phyloP scores from a whole-genome alignment of 2,329 filamentous ascomycete genomes.

The Aspergillus arachidicola region DNA sequence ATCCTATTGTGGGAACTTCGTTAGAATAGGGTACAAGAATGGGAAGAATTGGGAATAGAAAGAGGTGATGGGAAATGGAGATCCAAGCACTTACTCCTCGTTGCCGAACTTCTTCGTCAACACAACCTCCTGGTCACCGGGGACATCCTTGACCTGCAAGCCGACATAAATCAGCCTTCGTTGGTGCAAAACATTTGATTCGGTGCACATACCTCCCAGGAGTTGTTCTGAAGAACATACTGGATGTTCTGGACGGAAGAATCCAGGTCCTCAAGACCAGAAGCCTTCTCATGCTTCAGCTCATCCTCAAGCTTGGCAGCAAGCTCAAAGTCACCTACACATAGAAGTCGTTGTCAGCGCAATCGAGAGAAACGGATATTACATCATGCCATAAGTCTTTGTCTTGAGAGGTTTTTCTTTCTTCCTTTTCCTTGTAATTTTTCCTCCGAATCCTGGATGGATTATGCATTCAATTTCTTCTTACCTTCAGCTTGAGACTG shows the following conservation, averaged over 20 bases:
- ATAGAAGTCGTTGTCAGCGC: slow-evolving; percentile 8
- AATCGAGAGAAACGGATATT: neutral
- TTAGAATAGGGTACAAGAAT: neutral
- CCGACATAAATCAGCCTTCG: neutral
- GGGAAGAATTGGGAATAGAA: slow-evolving; percentile 2
- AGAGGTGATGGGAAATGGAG: neutral
- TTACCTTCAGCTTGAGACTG: slow-evolving; percentile 52
- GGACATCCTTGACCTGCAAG: slow-evolving; percentile 66
- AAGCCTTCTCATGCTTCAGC: slow-evolving; percentile 79
- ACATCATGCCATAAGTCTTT: neutral
- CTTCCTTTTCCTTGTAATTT: neutral
- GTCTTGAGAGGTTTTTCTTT: neutral
- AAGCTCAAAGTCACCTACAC: slow-evolving; percentile 72
- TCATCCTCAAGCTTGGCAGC: slow-evolving; percentile 83
- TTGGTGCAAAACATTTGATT: neutral
- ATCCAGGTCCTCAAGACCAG: slow-evolving; percentile 72
- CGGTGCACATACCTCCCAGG: slow-evolving; percentile 67
- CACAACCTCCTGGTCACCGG: slow-evolving; percentile 84
- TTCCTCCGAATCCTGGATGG: neutral
- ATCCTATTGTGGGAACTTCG: slow-evolving; percentile 53
- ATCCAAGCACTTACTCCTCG: slow-evolving; percentile 69
- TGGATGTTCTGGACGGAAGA: slow-evolving; percentile 85
- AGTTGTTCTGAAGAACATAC: slow-evolving; percentile 83
- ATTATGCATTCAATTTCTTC: slow-evolving; percentile 6
- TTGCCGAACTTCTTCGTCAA: slow-evolving; percentile 81